Base-by-base conservation (phyloP, 306 rosid species). In the Malus asiatica region DNA sequence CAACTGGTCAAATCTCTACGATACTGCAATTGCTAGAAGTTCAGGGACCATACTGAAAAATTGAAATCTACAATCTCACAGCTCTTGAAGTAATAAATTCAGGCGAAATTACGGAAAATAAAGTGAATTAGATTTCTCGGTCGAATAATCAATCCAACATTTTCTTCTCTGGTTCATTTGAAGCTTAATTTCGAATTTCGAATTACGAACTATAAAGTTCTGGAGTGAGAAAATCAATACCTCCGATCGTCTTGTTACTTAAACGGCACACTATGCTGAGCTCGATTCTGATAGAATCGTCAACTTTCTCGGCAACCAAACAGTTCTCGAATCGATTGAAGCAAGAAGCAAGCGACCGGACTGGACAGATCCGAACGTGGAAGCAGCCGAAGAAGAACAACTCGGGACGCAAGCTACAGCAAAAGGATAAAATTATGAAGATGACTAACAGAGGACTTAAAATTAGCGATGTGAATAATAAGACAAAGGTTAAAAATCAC, bases 331-430 rank as follows among this genome's bases (percentile, higher is more conserved):
- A 35, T 25, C 60, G 66, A 79, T 70, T 40, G 18, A 30, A 73
- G 57, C 70, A 51, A 25, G 52, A 44, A 60, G 42, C 22, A 76
- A 77, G 62, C 25, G 4, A 80, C 67, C 20, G 19, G 35, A 70
- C 80, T 25, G 16, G 33, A 69, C 82, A 86, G 93, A 90, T 93
- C 91, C 86, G 65, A 82, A 80, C 48, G 19, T 66, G 65, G 14
- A 70, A 68, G 27, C 38, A 66, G 42, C 25, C 18, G 3, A 20
- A 32, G 48, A 76, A 76, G 46, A 64, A 61, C 62, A 38, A 58
- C 5, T 6, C 19, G 42, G 25, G 60, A 60, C 22, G 44, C n/a
- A 20, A 58, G 53, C 70, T 32, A 22, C n/a, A 60, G 29, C 8
- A 30, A 19, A 72, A 40, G 40, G 27, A 46, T 6, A 63, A 46